Conservation (phyloP, 768 basidiomycete species). For the Cubamyces sp. region DNA sequence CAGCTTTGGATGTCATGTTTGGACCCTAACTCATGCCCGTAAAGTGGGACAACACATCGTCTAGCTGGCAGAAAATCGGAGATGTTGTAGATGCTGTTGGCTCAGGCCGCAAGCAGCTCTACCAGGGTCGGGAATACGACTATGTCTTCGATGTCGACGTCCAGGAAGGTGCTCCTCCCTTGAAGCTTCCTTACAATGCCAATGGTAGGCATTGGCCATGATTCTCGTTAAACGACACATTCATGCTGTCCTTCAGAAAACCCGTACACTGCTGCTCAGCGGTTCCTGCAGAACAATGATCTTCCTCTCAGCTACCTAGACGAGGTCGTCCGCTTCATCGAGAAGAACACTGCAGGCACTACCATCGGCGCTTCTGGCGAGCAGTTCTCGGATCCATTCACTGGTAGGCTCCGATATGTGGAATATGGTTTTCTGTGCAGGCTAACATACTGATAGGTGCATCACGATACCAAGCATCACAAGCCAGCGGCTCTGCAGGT, state of each 20-base stretch:
- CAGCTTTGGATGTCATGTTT: too few species aligned
- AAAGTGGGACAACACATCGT: slow-evolving; percentile 78
- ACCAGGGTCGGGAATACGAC: slow-evolving; percentile 94
- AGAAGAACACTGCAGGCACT: slow-evolving; percentile 85
- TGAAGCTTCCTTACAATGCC: slow-evolving; percentile 94
- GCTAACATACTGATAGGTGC: slow-evolving; percentile 31
- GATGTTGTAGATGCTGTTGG: slow-evolving; percentile 96
- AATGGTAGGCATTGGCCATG: slow-evolving; percentile 56
- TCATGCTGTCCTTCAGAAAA: slow-evolving; percentile 65
- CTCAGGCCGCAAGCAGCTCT: slow-evolving; percentile 87
- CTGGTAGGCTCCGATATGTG: slow-evolving; percentile 53
- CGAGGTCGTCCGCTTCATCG: slow-evolving; percentile 90
- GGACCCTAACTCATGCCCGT: neutral
- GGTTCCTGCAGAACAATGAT: slow-evolving; percentile 83
- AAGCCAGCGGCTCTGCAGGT: slow-evolving; percentile 12
- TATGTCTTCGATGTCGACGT: slow-evolving; percentile 99
- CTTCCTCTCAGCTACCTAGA: slow-evolving; percentile 84
- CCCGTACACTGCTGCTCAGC: slow-evolving; percentile 86
- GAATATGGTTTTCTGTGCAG: neutral
- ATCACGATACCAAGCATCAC: slow-evolving; percentile 38
- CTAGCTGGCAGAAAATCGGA: slow-evolving; percentile 90
- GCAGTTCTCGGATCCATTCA: slow-evolving; percentile 86
- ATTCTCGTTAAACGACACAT: neutral
- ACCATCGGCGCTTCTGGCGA: slow-evolving; percentile 60
- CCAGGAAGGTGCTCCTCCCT: slow-evolving; percentile 86